Conservation (phyloP, 805 yeast species). For the Myxozyma geophila region DNA sequence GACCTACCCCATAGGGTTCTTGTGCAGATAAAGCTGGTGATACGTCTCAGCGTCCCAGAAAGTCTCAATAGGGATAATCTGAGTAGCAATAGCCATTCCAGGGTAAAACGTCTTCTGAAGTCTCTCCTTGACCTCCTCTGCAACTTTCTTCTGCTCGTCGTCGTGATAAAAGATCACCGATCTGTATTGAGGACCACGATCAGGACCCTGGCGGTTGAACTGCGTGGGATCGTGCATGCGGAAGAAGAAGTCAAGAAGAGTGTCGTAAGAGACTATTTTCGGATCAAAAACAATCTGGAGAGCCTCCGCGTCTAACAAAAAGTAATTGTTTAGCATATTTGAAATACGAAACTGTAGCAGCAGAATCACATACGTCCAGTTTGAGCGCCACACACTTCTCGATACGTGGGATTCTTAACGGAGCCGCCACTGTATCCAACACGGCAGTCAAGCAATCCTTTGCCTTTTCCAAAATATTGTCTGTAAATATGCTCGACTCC, state of each 20-base stretch:
- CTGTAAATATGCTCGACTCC: slow-evolving; percentile 76
- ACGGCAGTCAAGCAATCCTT: slow-evolving; percentile 71
- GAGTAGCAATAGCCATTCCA: slow-evolving; percentile 71
- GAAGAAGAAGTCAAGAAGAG: slow-evolving; percentile 81
- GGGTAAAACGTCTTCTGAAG: slow-evolving; percentile 74
- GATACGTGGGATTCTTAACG: slow-evolving; percentile 60
- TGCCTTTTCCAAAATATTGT: slow-evolving; percentile 62
- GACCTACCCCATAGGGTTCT: slow-evolving; percentile 73
- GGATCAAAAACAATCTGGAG: slow-evolving; percentile 86
- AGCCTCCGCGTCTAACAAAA: slow-evolving; percentile 64
- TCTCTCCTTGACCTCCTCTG: slow-evolving; percentile 53
- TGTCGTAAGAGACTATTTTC: slow-evolving; percentile 56
- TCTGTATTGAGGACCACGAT: slow-evolving; percentile 86
- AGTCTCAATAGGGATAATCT: slow-evolving; percentile 64
- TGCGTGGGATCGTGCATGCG: slow-evolving; percentile 95
- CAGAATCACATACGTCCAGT: slow-evolving; percentile 53
- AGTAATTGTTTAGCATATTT: not conserved
- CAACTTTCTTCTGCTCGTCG: slow-evolving; percentile 54
- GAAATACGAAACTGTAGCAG: too few species aligned
- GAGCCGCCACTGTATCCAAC: slow-evolving; percentile 92
- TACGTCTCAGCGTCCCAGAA: slow-evolving; percentile 97
- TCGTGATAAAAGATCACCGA: slow-evolving; percentile 73
- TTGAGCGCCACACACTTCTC: slow-evolving; percentile 73
- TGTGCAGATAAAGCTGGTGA: slow-evolving; percentile 80
- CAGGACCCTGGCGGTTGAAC: slow-evolving; percentile 81